phyloP scores from a whole-genome alignment of 495 filamentous ascomycete genomes.

The Hypoxylon intermedium region DNA sequence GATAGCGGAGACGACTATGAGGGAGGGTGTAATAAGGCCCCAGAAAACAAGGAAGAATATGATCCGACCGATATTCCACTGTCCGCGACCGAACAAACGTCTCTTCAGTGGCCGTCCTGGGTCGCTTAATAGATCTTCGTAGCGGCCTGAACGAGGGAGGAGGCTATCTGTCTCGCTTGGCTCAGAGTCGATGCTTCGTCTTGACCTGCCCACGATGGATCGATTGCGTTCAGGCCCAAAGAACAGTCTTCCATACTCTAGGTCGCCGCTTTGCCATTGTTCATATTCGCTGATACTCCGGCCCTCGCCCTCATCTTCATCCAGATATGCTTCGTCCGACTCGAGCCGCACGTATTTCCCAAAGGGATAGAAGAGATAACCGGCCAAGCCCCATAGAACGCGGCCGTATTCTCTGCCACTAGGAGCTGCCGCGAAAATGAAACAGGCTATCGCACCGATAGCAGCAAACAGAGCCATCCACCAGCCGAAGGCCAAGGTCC shows the following conservation, averaged over 20 bases:
- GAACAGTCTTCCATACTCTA: slow-evolving; percentile 94
- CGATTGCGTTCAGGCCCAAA: slow-evolving; percentile 84
- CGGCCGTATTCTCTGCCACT: slow-evolving; percentile 86
- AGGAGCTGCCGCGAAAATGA: slow-evolving; percentile 77
- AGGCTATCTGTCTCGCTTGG: slow-evolving; percentile 88
- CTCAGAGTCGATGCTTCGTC: slow-evolving; percentile 84
- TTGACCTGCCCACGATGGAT: slow-evolving; percentile 86
- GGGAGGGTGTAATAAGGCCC: slow-evolving; percentile 85
- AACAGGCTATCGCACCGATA: slow-evolving; percentile 75
- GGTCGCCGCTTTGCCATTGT: slow-evolving; percentile 96
- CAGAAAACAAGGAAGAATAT: slow-evolving; percentile 98
- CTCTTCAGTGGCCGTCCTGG: slow-evolving; percentile 70
- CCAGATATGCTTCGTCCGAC: slow-evolving; percentile 90
- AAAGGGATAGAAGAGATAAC: slow-evolving; percentile 94
- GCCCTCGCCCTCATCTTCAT: slow-evolving; percentile 99
- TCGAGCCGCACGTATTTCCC: slow-evolving; percentile 93
- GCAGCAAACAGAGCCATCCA: slow-evolving; percentile 86
- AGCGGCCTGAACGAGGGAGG: slow-evolving; percentile 68
- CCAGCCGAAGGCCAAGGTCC: slow-evolving; percentile 95
- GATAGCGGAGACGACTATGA: slow-evolving; percentile 82
- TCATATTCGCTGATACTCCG: slow-evolving; percentile 99
- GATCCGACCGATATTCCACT: slow-evolving; percentile 93
- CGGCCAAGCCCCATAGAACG: slow-evolving; percentile 81
- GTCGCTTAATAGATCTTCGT: slow-evolving; percentile 27
- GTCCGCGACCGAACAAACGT: slow-evolving; percentile 89